Evolutionary conservation across 1,284 basidiomycete genomes (phyloP).

Genomic region (Malassezia restricta): DNA sequence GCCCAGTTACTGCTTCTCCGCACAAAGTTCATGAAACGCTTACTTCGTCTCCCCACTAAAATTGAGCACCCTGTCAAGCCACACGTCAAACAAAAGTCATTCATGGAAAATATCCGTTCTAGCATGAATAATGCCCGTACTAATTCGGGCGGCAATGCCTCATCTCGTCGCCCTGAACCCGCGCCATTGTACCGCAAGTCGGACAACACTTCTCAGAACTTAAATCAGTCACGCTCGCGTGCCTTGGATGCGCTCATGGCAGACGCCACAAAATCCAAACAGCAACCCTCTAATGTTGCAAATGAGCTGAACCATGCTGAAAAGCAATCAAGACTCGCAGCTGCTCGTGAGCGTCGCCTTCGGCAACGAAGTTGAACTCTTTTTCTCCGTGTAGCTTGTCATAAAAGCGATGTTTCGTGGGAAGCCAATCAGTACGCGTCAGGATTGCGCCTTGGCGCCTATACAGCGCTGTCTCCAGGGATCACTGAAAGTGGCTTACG

Average conservation of each 20-base stretch:
- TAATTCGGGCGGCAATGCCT: neutral
- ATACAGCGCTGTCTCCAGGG: too few species aligned
- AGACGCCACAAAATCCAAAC: neutral
- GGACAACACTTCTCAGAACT: neutral
- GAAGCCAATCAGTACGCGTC: too few species aligned
- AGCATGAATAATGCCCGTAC: conserved; percentile 2
- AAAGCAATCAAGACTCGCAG: conserved; percentile 11
- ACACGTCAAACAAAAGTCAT: conserved; percentile 17
- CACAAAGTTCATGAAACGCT: conserved; percentile 19
- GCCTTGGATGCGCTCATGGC: conserved; percentile 10
- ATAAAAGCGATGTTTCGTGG: neutral
- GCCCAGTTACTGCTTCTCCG: conserved; percentile 48
- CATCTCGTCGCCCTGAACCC: neutral
- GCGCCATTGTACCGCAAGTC: neutral
- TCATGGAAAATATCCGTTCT: conserved; percentile 20
- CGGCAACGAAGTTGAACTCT: conserved; percentile 4
- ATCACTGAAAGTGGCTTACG: too few species aligned
- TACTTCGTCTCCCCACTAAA: conserved; percentile 23
- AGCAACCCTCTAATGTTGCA: neutral
- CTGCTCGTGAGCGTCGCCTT: conserved; percentile 14
- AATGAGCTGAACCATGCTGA: neutral
- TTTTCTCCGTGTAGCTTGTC: neutral
- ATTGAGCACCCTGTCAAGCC: conserved; percentile 25
- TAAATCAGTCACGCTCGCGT: neutral
- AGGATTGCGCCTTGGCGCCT: too few species aligned